These are phyloP conservation scores for Lyophyllum decastes DNA, from an alignment of 768 basidiomycete genomes.

Conservation along the genomic window DNA sequence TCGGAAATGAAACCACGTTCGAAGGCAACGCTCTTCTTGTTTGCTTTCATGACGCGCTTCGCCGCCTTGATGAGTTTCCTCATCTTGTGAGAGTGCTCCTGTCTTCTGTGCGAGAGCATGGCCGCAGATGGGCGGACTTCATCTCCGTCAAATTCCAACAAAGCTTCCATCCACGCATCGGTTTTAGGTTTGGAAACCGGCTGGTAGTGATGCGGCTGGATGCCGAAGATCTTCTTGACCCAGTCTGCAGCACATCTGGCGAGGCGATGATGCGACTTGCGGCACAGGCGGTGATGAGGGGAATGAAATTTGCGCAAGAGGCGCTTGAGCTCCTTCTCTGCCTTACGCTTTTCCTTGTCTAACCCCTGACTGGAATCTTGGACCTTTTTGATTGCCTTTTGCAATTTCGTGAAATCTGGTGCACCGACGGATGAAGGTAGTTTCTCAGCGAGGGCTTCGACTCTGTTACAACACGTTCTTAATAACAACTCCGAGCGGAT, in stretches of 20 bases:
- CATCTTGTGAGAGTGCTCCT: conserved; percentile 5
- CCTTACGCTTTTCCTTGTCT: conserved; percentile 58
- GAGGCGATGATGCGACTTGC: conserved; percentile 20
- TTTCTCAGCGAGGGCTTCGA: conserved; percentile 46
- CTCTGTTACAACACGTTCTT: conserved; percentile 30
- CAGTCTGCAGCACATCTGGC: conserved; percentile 28
- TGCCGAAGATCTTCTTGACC: conserved; percentile 41
- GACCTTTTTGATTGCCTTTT: conserved; percentile 46
- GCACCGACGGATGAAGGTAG: conserved; percentile 14
- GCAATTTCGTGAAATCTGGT: conserved; percentile 44
- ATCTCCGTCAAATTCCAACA: conserved; percentile 24
- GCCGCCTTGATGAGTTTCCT: conserved; percentile 56
- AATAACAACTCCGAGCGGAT: not conserved
- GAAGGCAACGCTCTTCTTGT: conserved; percentile 68
- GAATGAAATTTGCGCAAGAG: conserved; percentile 41
- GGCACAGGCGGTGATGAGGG: conserved; percentile 25
- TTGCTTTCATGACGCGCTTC: conserved; percentile 57
- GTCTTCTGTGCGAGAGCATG: conserved; percentile 2
- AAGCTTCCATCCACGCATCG: conserved; percentile 32
- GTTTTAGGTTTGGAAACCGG: conserved; percentile 6
- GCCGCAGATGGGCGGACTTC: conserved; percentile 9
- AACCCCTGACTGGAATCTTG: conserved; percentile 53
- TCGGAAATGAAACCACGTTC: conserved; percentile 82
- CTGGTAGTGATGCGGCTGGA: conserved; percentile 27
- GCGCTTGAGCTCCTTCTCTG: conserved; percentile 52